These are phyloP conservation scores for Heterobasidion occidentale DNA, from an alignment of 1,284 basidiomycete species.

Conservation along the genomic window DNA sequence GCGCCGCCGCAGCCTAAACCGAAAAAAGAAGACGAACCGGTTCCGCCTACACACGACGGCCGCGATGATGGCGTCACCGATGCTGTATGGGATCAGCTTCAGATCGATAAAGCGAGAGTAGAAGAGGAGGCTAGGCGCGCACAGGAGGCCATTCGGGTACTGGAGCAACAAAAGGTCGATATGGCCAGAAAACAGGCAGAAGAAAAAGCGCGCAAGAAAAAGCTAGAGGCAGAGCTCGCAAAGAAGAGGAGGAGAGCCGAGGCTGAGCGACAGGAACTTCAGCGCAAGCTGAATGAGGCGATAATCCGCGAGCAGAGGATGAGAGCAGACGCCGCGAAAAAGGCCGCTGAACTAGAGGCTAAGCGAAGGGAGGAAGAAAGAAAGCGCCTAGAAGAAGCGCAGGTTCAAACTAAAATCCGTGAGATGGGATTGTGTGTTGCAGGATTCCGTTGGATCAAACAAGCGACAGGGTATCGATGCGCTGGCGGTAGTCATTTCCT, in stretches of 20 bases:
- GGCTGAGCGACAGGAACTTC: conserved; percentile 30
- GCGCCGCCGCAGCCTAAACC: neutral
- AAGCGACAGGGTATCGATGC: conserved; percentile 41
- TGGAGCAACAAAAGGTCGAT: conserved; percentile 7
- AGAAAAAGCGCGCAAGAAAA: too few relatives aligned
- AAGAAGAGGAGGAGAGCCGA: neutral
- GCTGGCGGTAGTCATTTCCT: conserved; percentile 46
- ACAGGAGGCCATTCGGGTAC: conserved; percentile 4
- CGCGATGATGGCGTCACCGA: conserved; percentile 41
- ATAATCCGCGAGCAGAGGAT: neutral
- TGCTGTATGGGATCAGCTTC: conserved; percentile 34
- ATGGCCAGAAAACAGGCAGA: too few relatives aligned
- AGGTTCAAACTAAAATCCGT: conserved; percentile 34
- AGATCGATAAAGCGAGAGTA: conserved; percentile 26
- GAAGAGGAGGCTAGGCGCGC: conserved; percentile 13
- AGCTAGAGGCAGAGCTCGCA: too few relatives aligned
- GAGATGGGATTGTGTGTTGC: conserved; percentile 43
- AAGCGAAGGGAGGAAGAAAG: conserved; percentile 26
- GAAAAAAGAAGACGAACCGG: neutral
- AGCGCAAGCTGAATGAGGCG: conserved; percentile 29
- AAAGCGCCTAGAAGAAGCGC: conserved; percentile 22
- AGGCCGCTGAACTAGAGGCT: conserved; percentile 23
- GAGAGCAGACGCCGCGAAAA: conserved; percentile 9
- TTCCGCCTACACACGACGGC: neutral
- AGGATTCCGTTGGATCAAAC: conserved; percentile 47